Evolutionary conservation across 2,329 filamentous ascomycete genomes (phyloP).

Genomic region (Trichoderma sp.): DNA sequence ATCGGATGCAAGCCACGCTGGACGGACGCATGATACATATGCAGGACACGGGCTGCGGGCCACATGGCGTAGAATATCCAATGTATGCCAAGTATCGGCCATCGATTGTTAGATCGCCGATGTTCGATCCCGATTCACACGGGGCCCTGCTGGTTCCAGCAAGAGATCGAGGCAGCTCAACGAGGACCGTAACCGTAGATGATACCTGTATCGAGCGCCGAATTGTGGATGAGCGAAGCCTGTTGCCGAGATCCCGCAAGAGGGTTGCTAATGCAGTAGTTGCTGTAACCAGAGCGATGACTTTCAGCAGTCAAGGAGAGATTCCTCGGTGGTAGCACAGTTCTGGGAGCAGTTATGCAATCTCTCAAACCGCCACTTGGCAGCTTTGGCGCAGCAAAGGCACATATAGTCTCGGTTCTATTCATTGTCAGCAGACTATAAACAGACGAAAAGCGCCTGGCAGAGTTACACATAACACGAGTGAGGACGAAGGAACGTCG

Average conservation of each 20-base stretch:
- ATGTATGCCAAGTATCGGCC: neutral
- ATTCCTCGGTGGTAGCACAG: neutral
- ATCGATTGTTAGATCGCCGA: neutral
- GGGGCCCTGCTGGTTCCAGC: too few relatives aligned
- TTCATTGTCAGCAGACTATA: neutral
- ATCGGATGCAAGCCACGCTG: neutral
- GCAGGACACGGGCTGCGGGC: neutral
- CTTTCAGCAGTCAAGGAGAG: neutral
- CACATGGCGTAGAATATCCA: neutral
- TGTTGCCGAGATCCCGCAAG: neutral
- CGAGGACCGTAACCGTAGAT: neutral
- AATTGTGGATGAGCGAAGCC: neutral
- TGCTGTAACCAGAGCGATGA: neutral
- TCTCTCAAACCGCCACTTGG: neutral
- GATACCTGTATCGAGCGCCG: too few relatives aligned
- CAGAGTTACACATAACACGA: constrained; percentile 13
- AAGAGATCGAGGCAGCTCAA: neutral
- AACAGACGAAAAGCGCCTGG: neutral
- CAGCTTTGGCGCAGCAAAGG: neutral
- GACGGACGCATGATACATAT: neutral
- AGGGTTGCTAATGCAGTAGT: neutral
- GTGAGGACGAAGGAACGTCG: neutral
- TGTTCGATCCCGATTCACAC: neutral
- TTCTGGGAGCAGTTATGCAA: neutral
- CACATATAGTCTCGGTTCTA: neutral